Conservation (phyloP, 2,329 filamentous ascomycete species). For the Monosporascus sp. region DNA sequence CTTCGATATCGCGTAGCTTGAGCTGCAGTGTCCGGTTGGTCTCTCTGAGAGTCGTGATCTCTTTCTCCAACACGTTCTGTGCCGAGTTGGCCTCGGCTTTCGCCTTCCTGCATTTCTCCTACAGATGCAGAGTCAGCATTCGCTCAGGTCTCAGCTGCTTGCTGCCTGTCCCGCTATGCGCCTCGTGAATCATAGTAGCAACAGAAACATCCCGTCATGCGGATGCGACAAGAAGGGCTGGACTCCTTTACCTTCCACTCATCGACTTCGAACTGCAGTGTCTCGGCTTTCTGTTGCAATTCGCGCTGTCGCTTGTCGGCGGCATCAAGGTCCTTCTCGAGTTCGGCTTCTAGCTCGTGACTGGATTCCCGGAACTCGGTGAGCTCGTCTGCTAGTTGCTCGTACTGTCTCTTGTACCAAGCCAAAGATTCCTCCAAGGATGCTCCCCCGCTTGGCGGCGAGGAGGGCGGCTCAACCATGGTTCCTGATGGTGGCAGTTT, state of each 20-base stretch:
- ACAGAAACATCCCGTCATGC: too few relatives aligned
- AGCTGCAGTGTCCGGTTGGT: constrained; percentile 75
- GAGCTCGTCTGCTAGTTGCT: constrained; percentile 84
- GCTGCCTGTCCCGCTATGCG: neutral
- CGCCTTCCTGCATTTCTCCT: constrained; percentile 95
- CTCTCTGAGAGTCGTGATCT: constrained; percentile 88
- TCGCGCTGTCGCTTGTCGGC: constrained; percentile 88
- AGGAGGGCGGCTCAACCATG: constrained; percentile 59
- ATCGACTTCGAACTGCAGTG: constrained; percentile 80
- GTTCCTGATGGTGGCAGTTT: constrained; percentile 7
- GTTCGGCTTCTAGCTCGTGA: constrained; percentile 85
- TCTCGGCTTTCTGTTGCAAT: constrained; percentile 82
- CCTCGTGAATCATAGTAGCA: constrained; percentile 2
- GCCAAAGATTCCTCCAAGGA: constrained; percentile 69
- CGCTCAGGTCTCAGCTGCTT: neutral
- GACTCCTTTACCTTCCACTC: constrained; percentile 88
- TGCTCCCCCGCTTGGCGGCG: constrained; percentile 51
- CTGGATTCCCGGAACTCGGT: constrained; percentile 92
- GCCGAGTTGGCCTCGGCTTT: constrained; percentile 81
- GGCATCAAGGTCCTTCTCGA: constrained; percentile 93
- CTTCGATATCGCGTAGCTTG: constrained; percentile 87
- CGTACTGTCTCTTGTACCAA: constrained; percentile 96
- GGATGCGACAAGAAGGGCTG: too few relatives aligned
- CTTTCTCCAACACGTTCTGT: constrained; percentile 85
- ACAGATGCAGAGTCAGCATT: constrained; percentile 16